Evolutionary conservation across 352 stramenopile species (phyloP).

Genomic region (Phytopythium cucurbitacearum): DNA sequence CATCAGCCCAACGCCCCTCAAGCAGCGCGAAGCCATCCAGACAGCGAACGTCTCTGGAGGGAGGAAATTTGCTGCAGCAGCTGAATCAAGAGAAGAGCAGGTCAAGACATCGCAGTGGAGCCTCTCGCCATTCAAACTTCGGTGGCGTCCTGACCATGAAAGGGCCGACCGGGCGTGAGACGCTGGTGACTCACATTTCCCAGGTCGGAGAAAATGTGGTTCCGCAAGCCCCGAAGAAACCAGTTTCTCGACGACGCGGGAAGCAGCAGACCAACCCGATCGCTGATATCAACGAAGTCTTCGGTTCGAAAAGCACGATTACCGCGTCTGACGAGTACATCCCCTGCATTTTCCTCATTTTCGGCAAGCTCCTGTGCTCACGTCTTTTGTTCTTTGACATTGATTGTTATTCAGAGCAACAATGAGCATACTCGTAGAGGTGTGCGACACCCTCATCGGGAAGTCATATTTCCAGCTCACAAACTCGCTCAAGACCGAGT

Average conservation of each 20-base stretch:
- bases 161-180: conserved; percentile 56
- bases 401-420: conserved; percentile 26
- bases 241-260: conserved; percentile 31
- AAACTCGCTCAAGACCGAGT: conserved; percentile 85
- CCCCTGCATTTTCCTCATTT: background rate
- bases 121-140: conserved; percentile 83
- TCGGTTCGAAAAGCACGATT: conserved; percentile 59
- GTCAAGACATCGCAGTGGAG: conserved; percentile 23
- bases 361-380: background rate
- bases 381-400: conserved; percentile 8
- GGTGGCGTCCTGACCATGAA: conserved; percentile 80
- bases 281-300: conserved; percentile 74
- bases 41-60: background rate
- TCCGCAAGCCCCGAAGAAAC: conserved; percentile 67
- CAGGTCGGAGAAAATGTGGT: conserved; percentile 71
- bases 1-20: background rate
- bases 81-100: conserved; percentile 53
- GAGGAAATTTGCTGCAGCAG: conserved; percentile 34
- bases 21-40: background rate
- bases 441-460: conserved; percentile 66
- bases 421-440: conserved; percentile 60
- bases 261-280: conserved; percentile 42
- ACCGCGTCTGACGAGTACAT: conserved; percentile 55
- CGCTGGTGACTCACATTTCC: conserved; percentile 70
- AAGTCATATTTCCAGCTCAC: conserved; percentile 86